Evolutionary conservation across 192 early-diverging fungal species (phyloP).

Genomic region (Gamsiella multidivaricata): DNA sequence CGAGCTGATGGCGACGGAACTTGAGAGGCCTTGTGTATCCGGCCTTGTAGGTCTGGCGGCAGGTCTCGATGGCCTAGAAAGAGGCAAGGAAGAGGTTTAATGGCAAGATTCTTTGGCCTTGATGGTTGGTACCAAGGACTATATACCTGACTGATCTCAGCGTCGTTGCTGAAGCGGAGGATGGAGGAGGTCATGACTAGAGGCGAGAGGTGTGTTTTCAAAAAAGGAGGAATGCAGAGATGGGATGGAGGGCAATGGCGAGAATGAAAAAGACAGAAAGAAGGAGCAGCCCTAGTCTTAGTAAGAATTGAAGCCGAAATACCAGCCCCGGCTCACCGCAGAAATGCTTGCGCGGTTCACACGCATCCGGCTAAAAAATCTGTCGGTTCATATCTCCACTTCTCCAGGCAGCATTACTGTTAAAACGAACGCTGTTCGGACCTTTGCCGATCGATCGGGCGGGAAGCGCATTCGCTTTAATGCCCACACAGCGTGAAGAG

Average conservation of each 20-base stretch:
- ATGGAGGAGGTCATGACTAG: conserved; percentile 9
- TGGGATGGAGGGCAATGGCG: not conserved
- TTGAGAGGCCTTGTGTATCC: conserved; percentile 53
- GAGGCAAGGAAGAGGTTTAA: too few relatives aligned
- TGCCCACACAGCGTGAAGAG: too few relatives aligned
- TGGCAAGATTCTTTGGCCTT: too few relatives aligned
- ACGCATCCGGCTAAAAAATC: too few relatives aligned
- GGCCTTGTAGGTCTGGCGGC: conserved; percentile 43
- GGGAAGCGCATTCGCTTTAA: too few relatives aligned
- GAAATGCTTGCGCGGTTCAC: too few relatives aligned
- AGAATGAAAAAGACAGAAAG: not conserved
- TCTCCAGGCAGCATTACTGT: too few relatives aligned
- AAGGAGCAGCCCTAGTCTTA: too few relatives aligned
- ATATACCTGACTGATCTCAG: conserved; percentile 6
- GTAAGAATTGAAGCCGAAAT: not conserved
- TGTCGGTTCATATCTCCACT: too few relatives aligned
- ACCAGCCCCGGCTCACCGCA: not conserved
- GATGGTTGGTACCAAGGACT: too few relatives aligned
- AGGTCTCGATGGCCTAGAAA: conserved; percentile 36
- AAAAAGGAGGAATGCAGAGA: not conserved
- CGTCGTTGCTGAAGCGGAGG: conserved; percentile 4
- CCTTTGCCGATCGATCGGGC: too few relatives aligned
- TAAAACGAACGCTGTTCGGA: too few relatives aligned
- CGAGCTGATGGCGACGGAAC: conserved; percentile 55
- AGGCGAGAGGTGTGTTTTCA: not conserved